Base-by-base conservation (phyloP, 2,329 filamentous ascomycete species). In the Alternaria brassicae region DNA sequence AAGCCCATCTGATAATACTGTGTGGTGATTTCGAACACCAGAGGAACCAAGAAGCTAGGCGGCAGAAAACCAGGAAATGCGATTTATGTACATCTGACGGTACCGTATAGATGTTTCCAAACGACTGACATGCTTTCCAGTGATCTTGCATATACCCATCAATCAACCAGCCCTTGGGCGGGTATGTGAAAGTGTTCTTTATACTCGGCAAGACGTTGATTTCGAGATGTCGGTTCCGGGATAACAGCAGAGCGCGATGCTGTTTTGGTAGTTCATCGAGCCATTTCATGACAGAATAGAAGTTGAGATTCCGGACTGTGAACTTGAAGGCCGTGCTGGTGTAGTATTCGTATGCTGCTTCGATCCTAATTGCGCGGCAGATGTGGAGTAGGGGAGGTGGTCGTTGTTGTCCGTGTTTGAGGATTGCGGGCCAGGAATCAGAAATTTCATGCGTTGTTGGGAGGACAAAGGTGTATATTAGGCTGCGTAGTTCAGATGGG, bases 281-380 rank as follows among this genome's bases (percentile, higher is more conserved):
- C 69, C 67, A 75, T n/a, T 28, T 34, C 13, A 40, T 53, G 1
- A 68, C 34, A 2, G 34, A 40, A 0, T 19, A 12, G 60, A 71
- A 74, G n/a, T 66, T 48, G 8, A 72, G 60, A 32, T 67, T 65
- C 23, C 56, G 45, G 2, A 70, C 50, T 4, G 45, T 25, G 53
- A 61, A 67, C 10, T 42, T 56, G 47, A 76, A 74, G 15, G 42
- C 28, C 2, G 63, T 57, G 30, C 28, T 40, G 1, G 62, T 63
- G 56, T 72, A 76, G 59, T 70, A 74, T 15, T 58, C 56, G 36
- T 73, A 72, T 21, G 68, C 67, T 3, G 66, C 67, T 63, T 76
- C 73, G n/a, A 67, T 63, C 7, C 72, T 64, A n/a, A 75, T 63
- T 8, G 63, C 62, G 17, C 70, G 67, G 52, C 67, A 70, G 30